Evolutionary conservation across 176 grass and related monocot genomes (phyloP), one percentile per base, ranked within the genome.

Genomic region (Dactylis glomerata): DNA sequence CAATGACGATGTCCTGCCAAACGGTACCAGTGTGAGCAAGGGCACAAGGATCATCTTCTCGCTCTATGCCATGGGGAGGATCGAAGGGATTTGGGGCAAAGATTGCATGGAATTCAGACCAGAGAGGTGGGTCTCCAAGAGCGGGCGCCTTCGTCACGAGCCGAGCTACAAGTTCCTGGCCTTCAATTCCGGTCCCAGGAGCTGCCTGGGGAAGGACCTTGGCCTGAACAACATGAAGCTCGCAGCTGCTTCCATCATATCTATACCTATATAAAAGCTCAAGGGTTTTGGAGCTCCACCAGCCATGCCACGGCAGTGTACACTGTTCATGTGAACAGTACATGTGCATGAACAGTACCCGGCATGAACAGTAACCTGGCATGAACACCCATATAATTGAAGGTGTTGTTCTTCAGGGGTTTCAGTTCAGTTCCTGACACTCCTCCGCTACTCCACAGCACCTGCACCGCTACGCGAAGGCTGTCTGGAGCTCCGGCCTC

Each of bases 21-120:
- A 84, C 3, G 85, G 85, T 17, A 81, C 82, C 17, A 91, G 56
- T 63, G 71, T 91, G 24, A 77, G 70, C 26, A 87, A 77, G 61
- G 82, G 81, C 34, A 91, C 59, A 62, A 91, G 89, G 81, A 71
- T 91, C 51, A 28, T 91, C 61, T 84, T 91, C 82, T 91, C 85
- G 6, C 76, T 91, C 20, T 92, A 86, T 69, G 86, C 73, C 1
- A 88, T 86, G 86, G 90, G 69, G 12, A 49, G 86, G 6, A 5
- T 80, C 19, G 78, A 73, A 28, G 61, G 50, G 38, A 27, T 92
- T 13, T 92, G 86, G 90, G 90, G 90, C 40, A 47, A 42, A 20
- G 90, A 92, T 41, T 92, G 86, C 41, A 34, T 78, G 12, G 82
- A 86, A 51, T 92, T 69, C 72, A 67, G 55, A 26, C 90, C 90